A percentile compares a stretch with the other conserved stretches of the same genome.
Conservation (phyloP, 805 yeast genomes). For the Candida ortonii region DNA sequence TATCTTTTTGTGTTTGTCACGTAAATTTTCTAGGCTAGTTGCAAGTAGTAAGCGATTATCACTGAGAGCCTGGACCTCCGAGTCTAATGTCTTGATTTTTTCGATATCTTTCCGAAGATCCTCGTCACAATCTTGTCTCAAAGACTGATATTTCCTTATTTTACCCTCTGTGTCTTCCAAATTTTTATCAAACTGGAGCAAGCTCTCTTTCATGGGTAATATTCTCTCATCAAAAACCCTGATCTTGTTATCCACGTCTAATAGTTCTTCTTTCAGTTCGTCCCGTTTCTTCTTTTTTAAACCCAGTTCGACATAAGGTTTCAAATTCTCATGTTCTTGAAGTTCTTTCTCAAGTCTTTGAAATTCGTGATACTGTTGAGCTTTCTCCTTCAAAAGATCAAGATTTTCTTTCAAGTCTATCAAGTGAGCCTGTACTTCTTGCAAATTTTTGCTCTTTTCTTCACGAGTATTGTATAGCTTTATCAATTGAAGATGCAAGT, state of each 20-base stretch:
- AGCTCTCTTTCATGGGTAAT: constrained; percentile 20
- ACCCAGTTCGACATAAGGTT: constrained; percentile 35
- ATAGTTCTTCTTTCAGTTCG: constrained; percentile 25
- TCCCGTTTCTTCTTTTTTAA: constrained; percentile 36
- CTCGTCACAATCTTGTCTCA: constrained; percentile 10
- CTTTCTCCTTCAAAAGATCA: constrained; percentile 42
- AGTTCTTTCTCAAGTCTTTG: constrained; percentile 42
- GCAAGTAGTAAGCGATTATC: constrained; percentile 34
- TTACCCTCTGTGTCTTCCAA: constrained; percentile 19
- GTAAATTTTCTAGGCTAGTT: constrained; percentile 35
- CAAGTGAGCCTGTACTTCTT: constrained; percentile 31
- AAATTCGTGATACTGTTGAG: constrained; percentile 43
- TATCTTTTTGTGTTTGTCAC: constrained; percentile 31
- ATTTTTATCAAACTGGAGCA: constrained; percentile 16
- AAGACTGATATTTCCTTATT: constrained; percentile 7
- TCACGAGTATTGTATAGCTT: constrained; percentile 43
- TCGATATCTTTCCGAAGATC: constrained; percentile 3
- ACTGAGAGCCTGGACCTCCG: constrained; percentile 32
- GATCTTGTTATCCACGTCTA: constrained; percentile 22
- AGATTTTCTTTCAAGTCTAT: constrained; percentile 36
- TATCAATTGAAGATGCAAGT: constrained; percentile 56
- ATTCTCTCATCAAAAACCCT: constrained; percentile 24
- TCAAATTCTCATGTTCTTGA: constrained; percentile 36
- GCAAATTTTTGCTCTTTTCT: constrained; percentile 29
- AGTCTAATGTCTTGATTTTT: constrained; percentile 20